Evolutionary conservation across 148 eudicot genomes (phyloP).

Genomic region (Camellia granthamiana): DNA sequence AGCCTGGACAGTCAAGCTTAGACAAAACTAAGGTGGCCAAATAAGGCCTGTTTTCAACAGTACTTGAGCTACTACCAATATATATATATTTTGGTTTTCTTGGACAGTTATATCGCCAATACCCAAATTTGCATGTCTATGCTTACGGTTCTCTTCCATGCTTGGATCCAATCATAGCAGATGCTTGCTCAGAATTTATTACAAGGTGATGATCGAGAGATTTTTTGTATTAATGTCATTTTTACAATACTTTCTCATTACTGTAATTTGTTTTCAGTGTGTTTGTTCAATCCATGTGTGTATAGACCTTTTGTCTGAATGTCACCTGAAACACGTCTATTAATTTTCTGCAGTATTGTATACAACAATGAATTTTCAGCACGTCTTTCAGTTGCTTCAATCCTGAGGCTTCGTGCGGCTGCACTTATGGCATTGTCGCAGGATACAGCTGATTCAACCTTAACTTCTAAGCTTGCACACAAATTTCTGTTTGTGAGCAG

Average conservation of each 20-base stretch:
- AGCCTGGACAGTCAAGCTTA: neutral
- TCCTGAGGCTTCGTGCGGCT: constrained; percentile 67
- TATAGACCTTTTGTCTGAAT: neutral
- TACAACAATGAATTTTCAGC: constrained; percentile 71
- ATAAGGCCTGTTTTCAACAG: neutral
- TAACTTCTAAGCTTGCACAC: constrained; percentile 49
- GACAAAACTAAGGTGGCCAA: neutral
- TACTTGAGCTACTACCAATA: neutral
- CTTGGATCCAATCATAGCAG: constrained; percentile 56
- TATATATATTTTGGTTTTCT: neutral
- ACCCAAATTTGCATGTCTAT: constrained; percentile 58
- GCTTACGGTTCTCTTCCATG: constrained; percentile 88
- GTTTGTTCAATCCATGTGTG: neutral
- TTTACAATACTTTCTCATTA: neutral
- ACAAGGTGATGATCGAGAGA: constrained; percentile 39
- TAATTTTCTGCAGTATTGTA: constrained; percentile 54
- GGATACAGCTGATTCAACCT: constrained; percentile 42
- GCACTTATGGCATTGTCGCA: constrained; percentile 56
- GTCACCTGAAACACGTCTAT: neutral
- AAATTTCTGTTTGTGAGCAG: constrained; percentile 46
- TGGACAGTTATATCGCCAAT: constrained; percentile 45
- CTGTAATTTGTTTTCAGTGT: neutral
- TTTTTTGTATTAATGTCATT: neutral
- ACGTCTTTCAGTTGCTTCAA: constrained; percentile 66
- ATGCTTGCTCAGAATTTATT: constrained; percentile 64